phyloP scores from a whole-genome alignment of 306 rosid species.

The Oxytropis ochrocephala region DNA sequence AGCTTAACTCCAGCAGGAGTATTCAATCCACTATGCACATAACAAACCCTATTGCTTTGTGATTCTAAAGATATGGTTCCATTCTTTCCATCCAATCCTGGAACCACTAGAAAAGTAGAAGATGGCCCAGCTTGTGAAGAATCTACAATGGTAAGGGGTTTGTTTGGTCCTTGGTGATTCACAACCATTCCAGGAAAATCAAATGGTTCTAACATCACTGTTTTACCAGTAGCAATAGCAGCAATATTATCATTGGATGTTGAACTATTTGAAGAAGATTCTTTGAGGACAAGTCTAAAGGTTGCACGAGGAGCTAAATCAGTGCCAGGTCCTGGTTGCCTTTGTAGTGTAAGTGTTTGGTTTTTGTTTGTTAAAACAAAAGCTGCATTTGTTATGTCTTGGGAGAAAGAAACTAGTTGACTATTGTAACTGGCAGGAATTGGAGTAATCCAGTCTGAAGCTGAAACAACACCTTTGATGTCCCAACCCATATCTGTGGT shows the following conservation, averaged over 20 bases:
- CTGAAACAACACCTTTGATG: slow-evolving; percentile 33
- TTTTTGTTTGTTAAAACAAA: slow-evolving; percentile 47
- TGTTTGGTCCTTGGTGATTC: slow-evolving; percentile 38
- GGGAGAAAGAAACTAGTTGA: slow-evolving; percentile 50
- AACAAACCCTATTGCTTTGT: slow-evolving; percentile 47
- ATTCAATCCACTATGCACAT: slow-evolving; percentile 30
- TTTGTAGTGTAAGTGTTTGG: slow-evolving; percentile 43
- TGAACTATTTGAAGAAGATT: slow-evolving; percentile 17
- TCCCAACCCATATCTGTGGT: slow-evolving; percentile 34
- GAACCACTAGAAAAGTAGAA: slow-evolving; percentile 38
- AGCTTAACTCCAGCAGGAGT: slow-evolving; percentile 40
- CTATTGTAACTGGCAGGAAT: slow-evolving; percentile 47
- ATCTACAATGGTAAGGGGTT: slow-evolving; percentile 35
- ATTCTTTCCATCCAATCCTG: slow-evolving; percentile 59
- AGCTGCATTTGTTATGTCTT: slow-evolving; percentile 25
- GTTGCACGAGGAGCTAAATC: slow-evolving; percentile 44
- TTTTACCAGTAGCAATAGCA: slow-evolving; percentile 13
- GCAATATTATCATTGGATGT: neutral
- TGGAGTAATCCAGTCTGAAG: slow-evolving; percentile 62
- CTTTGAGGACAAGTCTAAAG: slow-evolving; percentile 52
- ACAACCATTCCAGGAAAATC: slow-evolving; percentile 64
- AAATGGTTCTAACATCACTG: slow-evolving; percentile 63
- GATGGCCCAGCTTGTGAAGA: slow-evolving; percentile 21
- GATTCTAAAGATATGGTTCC: slow-evolving; percentile 58
- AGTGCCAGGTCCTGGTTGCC: slow-evolving; percentile 45